Percentiles rank a stretch among this genome's conserved stretches.
phyloP scores from a whole-genome alignment of 305 asterid species.

The Fraxinus paxiana region DNA sequence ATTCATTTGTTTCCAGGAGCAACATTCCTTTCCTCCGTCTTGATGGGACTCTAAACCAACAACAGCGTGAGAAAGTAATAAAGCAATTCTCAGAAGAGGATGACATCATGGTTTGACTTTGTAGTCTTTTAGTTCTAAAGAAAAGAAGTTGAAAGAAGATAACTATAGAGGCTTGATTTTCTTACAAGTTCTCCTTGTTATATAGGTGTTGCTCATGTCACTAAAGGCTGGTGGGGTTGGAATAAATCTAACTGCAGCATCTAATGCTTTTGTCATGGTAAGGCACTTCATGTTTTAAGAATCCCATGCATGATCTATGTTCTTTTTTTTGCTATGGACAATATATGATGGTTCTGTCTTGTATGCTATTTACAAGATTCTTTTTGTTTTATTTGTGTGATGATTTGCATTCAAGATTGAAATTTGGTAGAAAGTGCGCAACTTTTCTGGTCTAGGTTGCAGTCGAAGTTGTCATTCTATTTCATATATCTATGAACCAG shows the following conservation, averaged over 20 bases:
- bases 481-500: not conserved
- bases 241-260: slow-evolving; percentile 89
- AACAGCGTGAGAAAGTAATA: slow-evolving; percentile 86
- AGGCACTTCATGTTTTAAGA: slow-evolving; percentile 5
- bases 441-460: not conserved
- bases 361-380: not conserved
- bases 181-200: slow-evolving; percentile 10
- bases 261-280: slow-evolving; percentile 94
- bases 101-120: slow-evolving; percentile 51
- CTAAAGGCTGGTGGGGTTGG: slow-evolving; percentile 99
- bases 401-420: not conserved
- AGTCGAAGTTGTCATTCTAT: not conserved
- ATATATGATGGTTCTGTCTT: not conserved
- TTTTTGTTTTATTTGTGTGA: not conserved
- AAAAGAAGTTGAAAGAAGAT: not conserved
- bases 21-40: slow-evolving; percentile 73
- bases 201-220: slow-evolving; percentile 87
- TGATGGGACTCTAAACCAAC: slow-evolving; percentile 93
- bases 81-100: slow-evolving; percentile 85
- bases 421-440: not conserved
- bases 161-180: not conserved
- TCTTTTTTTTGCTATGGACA: not conserved
- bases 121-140: not conserved
- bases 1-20: slow-evolving; percentile 42
- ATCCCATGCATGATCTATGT: not conserved